A percentile compares a stretch with the other conserved stretches of the same genome.
Evolutionary conservation across 352 stramenopile species (phyloP).

Genomic region (Pythium volutum): DNA sequence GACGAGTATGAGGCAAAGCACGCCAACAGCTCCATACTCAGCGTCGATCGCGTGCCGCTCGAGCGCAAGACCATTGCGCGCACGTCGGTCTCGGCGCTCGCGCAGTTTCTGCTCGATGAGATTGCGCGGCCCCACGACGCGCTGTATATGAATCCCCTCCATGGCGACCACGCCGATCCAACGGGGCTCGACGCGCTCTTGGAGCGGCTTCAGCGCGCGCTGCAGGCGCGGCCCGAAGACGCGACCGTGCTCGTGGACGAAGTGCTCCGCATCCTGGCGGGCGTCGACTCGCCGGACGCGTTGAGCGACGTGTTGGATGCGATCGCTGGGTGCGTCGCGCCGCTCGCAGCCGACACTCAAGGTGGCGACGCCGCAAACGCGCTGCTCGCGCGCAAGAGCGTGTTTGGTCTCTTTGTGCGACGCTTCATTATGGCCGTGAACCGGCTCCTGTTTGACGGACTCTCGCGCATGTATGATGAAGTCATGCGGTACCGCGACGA

Average conservation of each 20-base stretch:
- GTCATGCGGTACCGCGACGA: constrained; percentile 50
- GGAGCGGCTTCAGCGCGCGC: constrained; percentile 36
- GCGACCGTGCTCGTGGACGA: constrained; percentile 43
- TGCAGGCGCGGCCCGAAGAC: constrained; percentile 31
- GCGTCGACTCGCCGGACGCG: constrained; percentile 60
- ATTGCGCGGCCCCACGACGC: constrained; percentile 40
- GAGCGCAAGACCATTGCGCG: constrained; percentile 26
- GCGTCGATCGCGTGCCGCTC: constrained; percentile 12
- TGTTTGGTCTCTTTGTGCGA: constrained; percentile 69
- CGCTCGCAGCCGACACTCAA: no score
- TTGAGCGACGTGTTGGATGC: constrained; percentile 65
- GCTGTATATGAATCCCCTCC: not conserved
- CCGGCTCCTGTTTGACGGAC: constrained; percentile 60
- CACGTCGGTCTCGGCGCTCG: constrained; percentile 41
- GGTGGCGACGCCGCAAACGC: constrained; percentile 48
- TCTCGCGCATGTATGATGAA: constrained; percentile 67
- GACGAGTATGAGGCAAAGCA: constrained; percentile 20
- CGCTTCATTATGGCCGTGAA: constrained; percentile 61
- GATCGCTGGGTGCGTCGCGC: constrained; percentile 57
- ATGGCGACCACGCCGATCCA: not conserved
- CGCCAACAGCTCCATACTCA: constrained; percentile 18
- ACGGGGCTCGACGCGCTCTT: constrained; percentile 46
- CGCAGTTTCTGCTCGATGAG: constrained; percentile 51
- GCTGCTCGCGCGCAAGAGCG: constrained; percentile 45
- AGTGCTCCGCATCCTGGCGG: constrained; percentile 47